Percentiles rank a stretch among this genome's conserved stretches.
phyloP scores from a whole-genome alignment of 768 basidiomycete genomes.

The Boletus insuetus region DNA sequence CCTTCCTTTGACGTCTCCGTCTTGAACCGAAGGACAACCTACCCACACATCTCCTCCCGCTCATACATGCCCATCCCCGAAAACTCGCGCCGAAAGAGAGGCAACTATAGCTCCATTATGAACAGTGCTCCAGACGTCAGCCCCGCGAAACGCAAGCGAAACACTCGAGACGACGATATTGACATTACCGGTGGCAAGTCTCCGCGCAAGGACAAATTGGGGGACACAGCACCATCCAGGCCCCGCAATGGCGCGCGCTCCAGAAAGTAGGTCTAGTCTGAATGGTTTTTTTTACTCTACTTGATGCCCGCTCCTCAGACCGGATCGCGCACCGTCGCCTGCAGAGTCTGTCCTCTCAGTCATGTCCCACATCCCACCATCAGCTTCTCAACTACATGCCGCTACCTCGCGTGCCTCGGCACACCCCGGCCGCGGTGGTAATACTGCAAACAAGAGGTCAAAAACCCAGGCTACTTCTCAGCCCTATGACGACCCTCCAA shows the following conservation, averaged over 20 bases:
- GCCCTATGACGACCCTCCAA: constrained; percentile 40
- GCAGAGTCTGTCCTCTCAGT: constrained; percentile 72
- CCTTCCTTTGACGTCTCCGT: constrained; percentile 59
- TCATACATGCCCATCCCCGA: constrained; percentile 70
- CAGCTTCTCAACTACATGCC: constrained; percentile 29
- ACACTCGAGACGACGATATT: constrained; percentile 59
- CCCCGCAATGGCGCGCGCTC: constrained; percentile 52
- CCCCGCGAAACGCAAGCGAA: constrained; percentile 63
- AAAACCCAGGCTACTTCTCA: constrained; percentile 35
- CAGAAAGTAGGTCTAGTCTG: constrained; percentile 51
- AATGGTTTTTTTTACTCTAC: background rate
- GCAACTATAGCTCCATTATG: constrained; percentile 53
- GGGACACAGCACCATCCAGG: constrained; percentile 42
- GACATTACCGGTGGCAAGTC: constrained; percentile 51
- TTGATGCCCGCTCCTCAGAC: constrained; percentile 36
- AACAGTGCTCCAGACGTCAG: constrained; percentile 53
- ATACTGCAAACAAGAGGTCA: constrained; percentile 42
- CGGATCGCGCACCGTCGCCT: constrained; percentile 65
- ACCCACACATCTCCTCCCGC: constrained; percentile 71
- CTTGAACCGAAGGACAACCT: constrained; percentile 63
- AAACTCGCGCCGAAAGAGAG: constrained; percentile 60
- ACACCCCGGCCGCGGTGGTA: constrained; percentile 32
- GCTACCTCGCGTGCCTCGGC: constrained; percentile 28
- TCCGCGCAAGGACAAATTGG: constrained; percentile 59
- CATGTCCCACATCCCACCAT: constrained; percentile 57